phyloP scores from a whole-genome alignment of 768 basidiomycete species.

The Boletus rubescentipes region DNA sequence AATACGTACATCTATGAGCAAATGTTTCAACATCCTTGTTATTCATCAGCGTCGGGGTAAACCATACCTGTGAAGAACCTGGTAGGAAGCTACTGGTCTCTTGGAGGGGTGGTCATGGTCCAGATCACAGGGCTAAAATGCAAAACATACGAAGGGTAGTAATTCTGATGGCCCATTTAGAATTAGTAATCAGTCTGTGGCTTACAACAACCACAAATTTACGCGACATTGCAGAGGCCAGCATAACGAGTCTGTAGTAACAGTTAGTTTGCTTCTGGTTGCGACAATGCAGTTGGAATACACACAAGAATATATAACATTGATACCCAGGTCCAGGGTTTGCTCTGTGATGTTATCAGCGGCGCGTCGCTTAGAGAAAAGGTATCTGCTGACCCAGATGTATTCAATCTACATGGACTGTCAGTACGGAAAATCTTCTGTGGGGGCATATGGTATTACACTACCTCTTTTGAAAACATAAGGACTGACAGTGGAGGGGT shows the following conservation, averaged over 20 bases:
- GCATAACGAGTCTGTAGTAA: conserved; percentile 8
- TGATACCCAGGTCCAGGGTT: conserved; percentile 10
- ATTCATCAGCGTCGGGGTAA: background rate
- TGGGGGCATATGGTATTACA: background rate
- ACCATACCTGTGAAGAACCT: background rate
- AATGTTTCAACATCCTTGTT: background rate
- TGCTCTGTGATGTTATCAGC: background rate
- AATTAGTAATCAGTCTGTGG: background rate
- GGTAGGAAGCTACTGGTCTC: conserved; percentile 4
- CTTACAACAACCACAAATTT: background rate
- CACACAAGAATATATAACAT: conserved; percentile 7
- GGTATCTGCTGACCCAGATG: conserved; percentile 5
- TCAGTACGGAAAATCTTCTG: background rate
- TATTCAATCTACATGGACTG: conserved; percentile 2
- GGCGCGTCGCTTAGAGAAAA: background rate
- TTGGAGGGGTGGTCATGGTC: background rate
- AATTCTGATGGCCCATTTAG: background rate
- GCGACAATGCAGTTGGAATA: background rate
- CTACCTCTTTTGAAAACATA: conserved; percentile 10
- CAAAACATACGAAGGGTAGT: background rate
- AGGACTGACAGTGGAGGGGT: background rate
- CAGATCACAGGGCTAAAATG: background rate
- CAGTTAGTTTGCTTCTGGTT: background rate
- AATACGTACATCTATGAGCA: conserved; percentile 1
- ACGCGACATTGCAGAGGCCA: conserved; percentile 2